These are phyloP conservation scores for Solanum sitiens DNA, from an alignment of 257 asterid species.

Conservation along the genomic window DNA sequence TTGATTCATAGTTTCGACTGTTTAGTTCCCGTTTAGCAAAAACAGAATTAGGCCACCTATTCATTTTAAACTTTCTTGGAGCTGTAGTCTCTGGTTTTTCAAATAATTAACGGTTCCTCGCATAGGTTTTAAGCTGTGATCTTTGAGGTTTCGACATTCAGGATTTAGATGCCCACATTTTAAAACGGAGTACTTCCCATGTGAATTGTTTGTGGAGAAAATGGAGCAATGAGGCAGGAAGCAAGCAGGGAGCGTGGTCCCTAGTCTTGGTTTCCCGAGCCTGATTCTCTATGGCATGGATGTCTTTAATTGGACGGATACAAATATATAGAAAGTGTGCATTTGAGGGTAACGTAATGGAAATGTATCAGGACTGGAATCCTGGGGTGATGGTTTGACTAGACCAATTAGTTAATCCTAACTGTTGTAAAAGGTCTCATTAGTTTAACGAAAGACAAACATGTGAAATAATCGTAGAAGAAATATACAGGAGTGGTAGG, in stretches of 20 bases:
- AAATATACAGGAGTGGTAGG: neutral
- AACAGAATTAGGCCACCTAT: neutral
- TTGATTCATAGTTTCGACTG: neutral
- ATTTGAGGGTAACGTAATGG: neutral
- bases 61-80: neutral
- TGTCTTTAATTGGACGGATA: neutral
- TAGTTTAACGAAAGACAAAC: neutral
- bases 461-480: neutral
- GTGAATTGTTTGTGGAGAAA: neutral
- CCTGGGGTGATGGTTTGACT: neutral
- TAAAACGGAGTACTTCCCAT: neutral
- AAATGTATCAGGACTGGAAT: neutral
- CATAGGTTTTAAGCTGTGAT: neutral
- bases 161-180: neutral
- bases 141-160: neutral
- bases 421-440: neutral
- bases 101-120: neutral
- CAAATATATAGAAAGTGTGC: neutral
- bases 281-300: neutral
- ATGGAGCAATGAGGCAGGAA: neutral
- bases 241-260: neutral
- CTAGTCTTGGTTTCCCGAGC: neutral
- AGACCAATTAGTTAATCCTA: neutral
- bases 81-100: neutral
- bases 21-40: neutral